phyloP scores from a whole-genome alignment of 495 filamentous ascomycete species.

The Talaromyces thailandensis region DNA sequence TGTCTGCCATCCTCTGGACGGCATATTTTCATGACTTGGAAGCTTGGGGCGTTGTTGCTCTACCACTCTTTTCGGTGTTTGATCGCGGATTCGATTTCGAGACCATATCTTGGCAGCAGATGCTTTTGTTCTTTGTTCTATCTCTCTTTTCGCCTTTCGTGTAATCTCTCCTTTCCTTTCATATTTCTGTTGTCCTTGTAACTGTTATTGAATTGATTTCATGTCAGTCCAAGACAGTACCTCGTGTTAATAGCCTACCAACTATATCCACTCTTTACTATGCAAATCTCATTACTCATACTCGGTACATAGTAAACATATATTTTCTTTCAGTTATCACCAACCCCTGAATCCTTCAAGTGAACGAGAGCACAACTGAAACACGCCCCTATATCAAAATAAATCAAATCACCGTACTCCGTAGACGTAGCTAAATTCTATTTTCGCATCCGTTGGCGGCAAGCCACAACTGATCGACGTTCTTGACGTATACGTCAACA shows the following conservation, averaged over 20 bases:
- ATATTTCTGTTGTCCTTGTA: not conserved
- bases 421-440: not conserved
- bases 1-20: not conserved
- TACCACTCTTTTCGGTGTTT: not conserved
- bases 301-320: too few relatives aligned
- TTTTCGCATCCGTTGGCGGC: not conserved
- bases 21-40: not conserved
- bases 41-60: not conserved
- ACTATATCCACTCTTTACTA: not conserved
- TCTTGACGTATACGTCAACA: not conserved
- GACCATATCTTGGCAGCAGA: not conserved
- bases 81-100: not conserved
- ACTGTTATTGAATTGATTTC: not conserved
- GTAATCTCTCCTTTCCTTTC: not conserved
- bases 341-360: not conserved
- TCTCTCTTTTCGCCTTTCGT: not conserved
- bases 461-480: conserved; percentile 3
- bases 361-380: not conserved
- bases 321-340: not conserved
- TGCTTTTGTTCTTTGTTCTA: not conserved
- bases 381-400: not conserved
- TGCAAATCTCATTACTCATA: not conserved
- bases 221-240: not conserved
- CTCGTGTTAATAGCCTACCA: not conserved
- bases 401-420: too few relatives aligned